Evolutionary conservation across 441 rosid genomes (phyloP).

Genomic region (Melastoma candidum): DNA sequence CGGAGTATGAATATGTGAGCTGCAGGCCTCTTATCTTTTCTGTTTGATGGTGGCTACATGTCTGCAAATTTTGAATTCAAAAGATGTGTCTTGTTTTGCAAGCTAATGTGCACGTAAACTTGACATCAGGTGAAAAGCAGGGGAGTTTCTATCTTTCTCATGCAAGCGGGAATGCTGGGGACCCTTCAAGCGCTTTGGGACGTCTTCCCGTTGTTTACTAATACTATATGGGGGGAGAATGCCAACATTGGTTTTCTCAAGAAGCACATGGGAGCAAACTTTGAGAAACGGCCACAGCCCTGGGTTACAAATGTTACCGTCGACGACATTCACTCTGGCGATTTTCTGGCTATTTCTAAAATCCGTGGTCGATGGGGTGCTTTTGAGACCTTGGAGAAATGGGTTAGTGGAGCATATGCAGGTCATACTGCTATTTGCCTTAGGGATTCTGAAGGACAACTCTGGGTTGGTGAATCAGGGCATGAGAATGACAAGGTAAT

Average conservation of each 20-base stretch:
- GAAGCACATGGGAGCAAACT: constrained; percentile 85
- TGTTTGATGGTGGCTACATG: neutral
- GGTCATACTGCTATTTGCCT: constrained; percentile 90
- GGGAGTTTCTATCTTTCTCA: constrained; percentile 90
- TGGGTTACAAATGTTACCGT: constrained; percentile 71
- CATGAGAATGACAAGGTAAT: constrained; percentile 80
- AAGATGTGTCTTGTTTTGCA: neutral
- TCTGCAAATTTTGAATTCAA: neutral
- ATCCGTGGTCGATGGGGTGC: constrained; percentile 99
- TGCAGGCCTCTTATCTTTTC: constrained; percentile 4
- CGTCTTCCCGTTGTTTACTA: constrained; percentile 88
- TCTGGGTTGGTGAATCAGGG: constrained; percentile 97
- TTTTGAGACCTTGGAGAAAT: constrained; percentile 93
- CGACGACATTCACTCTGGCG: constrained; percentile 81
- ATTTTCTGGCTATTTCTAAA: constrained; percentile 82
- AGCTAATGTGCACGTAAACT: constrained; percentile 1
- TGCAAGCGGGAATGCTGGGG: constrained; percentile 97
- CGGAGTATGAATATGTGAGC: constrained; percentile 85
- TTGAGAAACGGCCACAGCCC: constrained; percentile 67
- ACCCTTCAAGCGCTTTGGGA: constrained; percentile 90
- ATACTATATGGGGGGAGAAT: constrained; percentile 91
- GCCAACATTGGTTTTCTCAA: constrained; percentile 69
- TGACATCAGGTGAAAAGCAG: constrained; percentile 60
- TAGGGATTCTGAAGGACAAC: constrained; percentile 81
- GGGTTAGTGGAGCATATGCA: constrained; percentile 97